Evolutionary conservation across 1,284 basidiomycete genomes (phyloP).

Genomic region (Dichomitus squalens): DNA sequence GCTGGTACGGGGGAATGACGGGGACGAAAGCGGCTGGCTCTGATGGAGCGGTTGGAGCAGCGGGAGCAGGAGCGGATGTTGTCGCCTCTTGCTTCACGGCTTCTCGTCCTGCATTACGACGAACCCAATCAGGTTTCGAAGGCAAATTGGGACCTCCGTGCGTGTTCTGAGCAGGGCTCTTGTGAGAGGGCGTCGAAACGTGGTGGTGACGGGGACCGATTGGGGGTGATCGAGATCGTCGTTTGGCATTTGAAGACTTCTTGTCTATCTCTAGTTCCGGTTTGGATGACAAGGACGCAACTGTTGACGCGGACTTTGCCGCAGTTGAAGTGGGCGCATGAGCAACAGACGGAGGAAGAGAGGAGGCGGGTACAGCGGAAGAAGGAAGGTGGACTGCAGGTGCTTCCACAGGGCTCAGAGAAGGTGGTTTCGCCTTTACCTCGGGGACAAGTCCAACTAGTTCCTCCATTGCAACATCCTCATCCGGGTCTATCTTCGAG

Average conservation of each 20-base stretch:
- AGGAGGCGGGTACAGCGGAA: constrained; percentile 5
- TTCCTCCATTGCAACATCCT: constrained; percentile 26
- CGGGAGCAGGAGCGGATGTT: constrained; percentile 6
- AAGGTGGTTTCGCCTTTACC: background rate
- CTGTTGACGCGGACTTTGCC: background rate
- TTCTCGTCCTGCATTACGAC: constrained; percentile 12
- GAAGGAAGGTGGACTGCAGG: background rate
- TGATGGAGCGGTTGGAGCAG: constrained; percentile 1
- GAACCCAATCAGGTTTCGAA: constrained; percentile 24
- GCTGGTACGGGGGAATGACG: constrained; percentile 15
- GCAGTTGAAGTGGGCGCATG: background rate
- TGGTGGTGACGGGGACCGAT: constrained; percentile 21
- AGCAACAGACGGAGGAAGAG: background rate
- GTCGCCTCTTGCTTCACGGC: constrained; percentile 8
- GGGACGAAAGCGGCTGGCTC: constrained; percentile 6
- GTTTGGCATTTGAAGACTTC: constrained; percentile 3
- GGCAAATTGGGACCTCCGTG: constrained; percentile 20
- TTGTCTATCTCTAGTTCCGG: constrained; percentile 14
- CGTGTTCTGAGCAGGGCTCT: constrained; percentile 22
- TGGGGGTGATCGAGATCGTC: constrained; percentile 26
- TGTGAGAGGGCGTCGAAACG: constrained; percentile 20
- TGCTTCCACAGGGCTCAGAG: background rate
- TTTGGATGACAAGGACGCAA: constrained; percentile 9
- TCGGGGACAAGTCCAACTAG: background rate
- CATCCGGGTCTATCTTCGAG: constrained; percentile 14